Percentiles rank a stretch among this genome's conserved stretches.
These are phyloP conservation scores for Wallacemonas sp. DNA, from an alignment of 208 protist species.

Conservation along the genomic window DNA sequence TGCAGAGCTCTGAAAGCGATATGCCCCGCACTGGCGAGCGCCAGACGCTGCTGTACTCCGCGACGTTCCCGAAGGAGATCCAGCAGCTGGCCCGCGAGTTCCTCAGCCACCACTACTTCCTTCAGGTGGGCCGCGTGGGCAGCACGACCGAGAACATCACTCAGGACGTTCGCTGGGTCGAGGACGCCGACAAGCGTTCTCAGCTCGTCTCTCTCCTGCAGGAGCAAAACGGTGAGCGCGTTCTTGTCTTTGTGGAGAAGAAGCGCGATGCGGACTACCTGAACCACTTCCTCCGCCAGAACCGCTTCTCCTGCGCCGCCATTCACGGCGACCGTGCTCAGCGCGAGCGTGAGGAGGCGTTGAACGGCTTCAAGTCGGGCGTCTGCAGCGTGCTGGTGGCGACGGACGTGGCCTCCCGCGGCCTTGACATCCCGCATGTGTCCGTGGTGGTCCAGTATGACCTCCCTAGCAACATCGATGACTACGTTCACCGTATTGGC, in stretches of 20 bases:
- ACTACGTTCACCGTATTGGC: constrained; percentile 99
- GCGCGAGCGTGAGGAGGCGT: constrained; percentile 90
- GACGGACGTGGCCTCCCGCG: constrained; percentile 98
- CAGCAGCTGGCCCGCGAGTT: constrained; percentile 98
- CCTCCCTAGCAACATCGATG: constrained; percentile 97
- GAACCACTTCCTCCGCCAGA: constrained; percentile 91
- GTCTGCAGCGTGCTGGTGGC: constrained; percentile 93
- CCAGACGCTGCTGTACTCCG: constrained; percentile 99
- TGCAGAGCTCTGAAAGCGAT: constrained; percentile 93
- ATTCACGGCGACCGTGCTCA: constrained; percentile 97
- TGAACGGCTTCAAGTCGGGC: constrained; percentile 91
- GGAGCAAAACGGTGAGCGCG: constrained; percentile 68
- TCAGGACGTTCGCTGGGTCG: constrained; percentile 94
- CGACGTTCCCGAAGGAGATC: constrained; percentile 99
- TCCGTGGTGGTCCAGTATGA: constrained; percentile 98
- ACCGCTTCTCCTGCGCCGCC: constrained; percentile 84
- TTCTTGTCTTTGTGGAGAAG: constrained; percentile 99
- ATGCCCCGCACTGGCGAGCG: constrained; percentile 95
- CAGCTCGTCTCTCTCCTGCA: constrained; percentile 69
- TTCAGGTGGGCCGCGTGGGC: constrained; percentile 98
- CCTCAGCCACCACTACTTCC: constrained; percentile 95
- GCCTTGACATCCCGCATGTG: constrained; percentile 98
- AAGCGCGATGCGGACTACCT: constrained; percentile 97
- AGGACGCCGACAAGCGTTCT: constrained; percentile 83
- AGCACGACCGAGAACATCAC: constrained; percentile 97